Conservation (phyloP, 23 red algal species). For the Cyanidium caldarium region DNA sequence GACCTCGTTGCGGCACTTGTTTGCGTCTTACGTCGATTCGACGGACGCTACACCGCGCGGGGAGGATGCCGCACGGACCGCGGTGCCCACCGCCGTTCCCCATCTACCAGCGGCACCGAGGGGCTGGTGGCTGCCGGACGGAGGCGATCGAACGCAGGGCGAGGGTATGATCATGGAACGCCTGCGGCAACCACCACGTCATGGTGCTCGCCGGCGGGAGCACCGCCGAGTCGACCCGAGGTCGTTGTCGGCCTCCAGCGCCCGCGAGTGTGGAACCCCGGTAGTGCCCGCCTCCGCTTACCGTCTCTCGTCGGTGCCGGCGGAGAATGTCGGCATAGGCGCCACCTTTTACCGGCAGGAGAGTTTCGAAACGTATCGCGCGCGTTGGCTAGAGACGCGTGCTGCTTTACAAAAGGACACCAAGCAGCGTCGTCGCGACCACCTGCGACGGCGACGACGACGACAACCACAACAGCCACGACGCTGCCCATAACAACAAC, state of each 20-base stretch:
- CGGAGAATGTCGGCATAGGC: neutral
- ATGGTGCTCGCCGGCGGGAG: neutral
- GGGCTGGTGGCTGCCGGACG: too few species aligned
- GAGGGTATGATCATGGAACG: neutral
- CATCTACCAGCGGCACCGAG: too few species aligned
- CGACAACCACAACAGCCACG: neutral
- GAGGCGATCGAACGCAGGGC: too few species aligned
- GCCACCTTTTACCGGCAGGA: neutral
- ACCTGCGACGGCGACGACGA: neutral
- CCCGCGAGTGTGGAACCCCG: too few species aligned
- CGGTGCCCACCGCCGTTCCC: too few species aligned
- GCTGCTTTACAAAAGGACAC: neutral
- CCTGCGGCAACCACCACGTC: neutral
- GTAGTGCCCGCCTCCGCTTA: neutral
- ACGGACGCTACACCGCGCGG: too few species aligned
- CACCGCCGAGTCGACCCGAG: too few species aligned
- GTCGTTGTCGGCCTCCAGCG: too few species aligned
- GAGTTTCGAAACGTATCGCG: neutral
- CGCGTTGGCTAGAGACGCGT: neutral
- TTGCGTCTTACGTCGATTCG: too few species aligned
- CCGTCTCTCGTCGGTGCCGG: neutral
- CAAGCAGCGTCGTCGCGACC: neutral
- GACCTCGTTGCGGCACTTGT: too few species aligned
- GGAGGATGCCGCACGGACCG: too few species aligned
- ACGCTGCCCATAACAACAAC: neutral